Evolutionary conservation across 2,329 filamentous ascomycete species (phyloP).

Genomic region (Paracorniculantispora psalliotae): DNA sequence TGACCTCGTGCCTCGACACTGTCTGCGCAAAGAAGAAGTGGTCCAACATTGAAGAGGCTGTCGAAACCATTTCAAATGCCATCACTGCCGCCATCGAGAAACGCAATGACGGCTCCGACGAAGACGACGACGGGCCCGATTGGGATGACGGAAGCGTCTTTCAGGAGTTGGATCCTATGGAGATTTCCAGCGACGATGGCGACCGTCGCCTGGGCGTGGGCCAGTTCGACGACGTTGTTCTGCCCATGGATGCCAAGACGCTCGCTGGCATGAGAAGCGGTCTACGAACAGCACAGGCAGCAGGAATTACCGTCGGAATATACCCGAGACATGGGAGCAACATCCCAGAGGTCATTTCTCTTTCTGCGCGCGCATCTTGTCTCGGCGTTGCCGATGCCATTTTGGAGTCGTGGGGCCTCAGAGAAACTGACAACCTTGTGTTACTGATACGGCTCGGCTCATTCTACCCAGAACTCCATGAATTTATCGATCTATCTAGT

Average conservation of each 20-base stretch:
- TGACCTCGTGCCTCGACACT: neutral
- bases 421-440: slow-evolving; percentile 63
- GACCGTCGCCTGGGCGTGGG: slow-evolving; percentile 17
- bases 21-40: neutral
- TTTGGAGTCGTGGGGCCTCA: slow-evolving; percentile 71
- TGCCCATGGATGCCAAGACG: neutral
- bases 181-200: slow-evolving; percentile 28
- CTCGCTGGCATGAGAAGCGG: slow-evolving; percentile 40
- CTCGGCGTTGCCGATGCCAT: slow-evolving; percentile 70
- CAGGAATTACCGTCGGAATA: slow-evolving; percentile 67
- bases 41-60: slow-evolving; percentile 4
- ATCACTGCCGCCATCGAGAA: slow-evolving; percentile 29
- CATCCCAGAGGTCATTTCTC: slow-evolving; percentile 46
- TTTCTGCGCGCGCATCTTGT: slow-evolving; percentile 65
- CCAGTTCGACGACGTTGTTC: slow-evolving; percentile 27
- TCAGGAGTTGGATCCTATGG: slow-evolving; percentile 28
- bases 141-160: slow-evolving; percentile 20
- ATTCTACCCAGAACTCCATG: slow-evolving; percentile 57
- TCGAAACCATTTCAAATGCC: slow-evolving; percentile 18
- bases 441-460: slow-evolving; percentile 61
- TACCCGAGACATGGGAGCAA: slow-evolving; percentile 41
- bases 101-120: slow-evolving; percentile 28
- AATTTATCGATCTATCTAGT: slow-evolving; percentile 40
- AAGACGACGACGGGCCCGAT: neutral
- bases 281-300: slow-evolving; percentile 51